These are phyloP conservation scores for Paecilomyces variotii DNA, from an alignment of 2,329 filamentous ascomycete genomes.

Conservation along the genomic window DNA sequence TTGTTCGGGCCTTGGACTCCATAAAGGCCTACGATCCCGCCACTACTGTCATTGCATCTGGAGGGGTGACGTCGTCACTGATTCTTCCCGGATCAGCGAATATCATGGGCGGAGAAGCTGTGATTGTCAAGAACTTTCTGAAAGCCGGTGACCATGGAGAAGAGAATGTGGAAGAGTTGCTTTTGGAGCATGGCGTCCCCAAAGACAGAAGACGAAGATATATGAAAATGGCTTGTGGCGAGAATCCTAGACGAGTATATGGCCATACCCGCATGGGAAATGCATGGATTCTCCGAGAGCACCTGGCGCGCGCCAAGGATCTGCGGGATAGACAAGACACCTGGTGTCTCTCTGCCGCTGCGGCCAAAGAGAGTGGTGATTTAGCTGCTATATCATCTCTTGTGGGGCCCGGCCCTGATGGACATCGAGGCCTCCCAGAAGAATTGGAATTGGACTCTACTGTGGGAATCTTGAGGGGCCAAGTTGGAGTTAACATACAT, in stretches of 20 bases:
- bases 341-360: slow-evolving; percentile 55
- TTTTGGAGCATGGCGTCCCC: slow-evolving; percentile 53
- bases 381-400: slow-evolving; percentile 3
- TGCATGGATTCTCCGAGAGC: slow-evolving; percentile 61
- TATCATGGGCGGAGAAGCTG: slow-evolving; percentile 66
- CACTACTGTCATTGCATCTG: slow-evolving; percentile 62
- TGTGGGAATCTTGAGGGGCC: slow-evolving; percentile 55
- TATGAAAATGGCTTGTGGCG: slow-evolving; percentile 70
- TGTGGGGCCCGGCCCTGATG: slow-evolving; percentile 24
- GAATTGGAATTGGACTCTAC: slow-evolving; percentile 58
- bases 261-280: slow-evolving; percentile 58
- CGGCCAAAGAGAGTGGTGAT: slow-evolving; percentile 5
- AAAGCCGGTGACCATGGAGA: slow-evolving; percentile 51
- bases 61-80: slow-evolving; percentile 62
- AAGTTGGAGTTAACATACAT: slow-evolving; percentile 63
- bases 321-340: slow-evolving; percentile 56
- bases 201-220: slow-evolving; percentile 56
- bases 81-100: slow-evolving; percentile 63
- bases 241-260: slow-evolving; percentile 59
- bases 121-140: slow-evolving; percentile 59
- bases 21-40: slow-evolving; percentile 57
- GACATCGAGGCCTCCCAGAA: slow-evolving; percentile 50
- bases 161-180: slow-evolving; percentile 55
- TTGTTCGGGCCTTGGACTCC: slow-evolving; percentile 58
- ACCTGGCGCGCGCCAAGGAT: slow-evolving; percentile 54